These are phyloP conservation scores for Citrus unshiu DNA, from an alignment of 345 rosid genomes.

Conservation along the genomic window DNA sequence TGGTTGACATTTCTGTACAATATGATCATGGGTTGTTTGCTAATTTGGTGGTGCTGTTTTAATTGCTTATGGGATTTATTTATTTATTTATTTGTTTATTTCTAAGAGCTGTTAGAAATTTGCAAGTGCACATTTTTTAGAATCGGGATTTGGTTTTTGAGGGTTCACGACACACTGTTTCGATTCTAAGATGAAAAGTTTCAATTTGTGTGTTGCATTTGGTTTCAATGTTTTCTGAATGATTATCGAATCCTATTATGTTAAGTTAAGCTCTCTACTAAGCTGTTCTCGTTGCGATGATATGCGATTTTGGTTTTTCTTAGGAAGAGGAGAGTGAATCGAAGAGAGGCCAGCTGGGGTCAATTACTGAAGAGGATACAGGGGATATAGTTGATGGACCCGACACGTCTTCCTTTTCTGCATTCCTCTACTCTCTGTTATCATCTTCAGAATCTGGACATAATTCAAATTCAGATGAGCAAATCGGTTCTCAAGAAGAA, in stretches of 20 bases:
- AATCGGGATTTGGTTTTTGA: background rate
- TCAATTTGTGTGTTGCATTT: background rate
- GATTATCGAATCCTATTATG: background rate
- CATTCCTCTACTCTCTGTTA: conserved; percentile 81
- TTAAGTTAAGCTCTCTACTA: background rate
- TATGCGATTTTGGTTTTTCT: background rate
- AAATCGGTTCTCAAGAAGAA: conserved; percentile 40
- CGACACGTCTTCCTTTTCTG: conserved; percentile 91
- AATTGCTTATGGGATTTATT: background rate
- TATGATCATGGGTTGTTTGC: background rate
- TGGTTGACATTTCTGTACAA: background rate
- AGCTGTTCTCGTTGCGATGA: background rate
- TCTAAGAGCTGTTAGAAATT: background rate
- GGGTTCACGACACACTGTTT: no score
- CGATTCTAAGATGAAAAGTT: background rate
- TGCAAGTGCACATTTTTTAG: background rate
- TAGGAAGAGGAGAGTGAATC: conserved; percentile 55
- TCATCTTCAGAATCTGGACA: conserved; percentile 52
- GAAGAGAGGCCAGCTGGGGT: conserved; percentile 43
- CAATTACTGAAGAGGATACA: conserved; percentile 40
- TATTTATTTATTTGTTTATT: background rate
- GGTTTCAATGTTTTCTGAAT: conserved; percentile 4
- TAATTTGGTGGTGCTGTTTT: background rate
- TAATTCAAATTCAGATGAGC: conserved; percentile 33
- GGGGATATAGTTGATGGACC: conserved; percentile 60